Base-by-base conservation (phyloP, 768 basidiomycete species). In the Steccherinum ochraceum region DNA sequence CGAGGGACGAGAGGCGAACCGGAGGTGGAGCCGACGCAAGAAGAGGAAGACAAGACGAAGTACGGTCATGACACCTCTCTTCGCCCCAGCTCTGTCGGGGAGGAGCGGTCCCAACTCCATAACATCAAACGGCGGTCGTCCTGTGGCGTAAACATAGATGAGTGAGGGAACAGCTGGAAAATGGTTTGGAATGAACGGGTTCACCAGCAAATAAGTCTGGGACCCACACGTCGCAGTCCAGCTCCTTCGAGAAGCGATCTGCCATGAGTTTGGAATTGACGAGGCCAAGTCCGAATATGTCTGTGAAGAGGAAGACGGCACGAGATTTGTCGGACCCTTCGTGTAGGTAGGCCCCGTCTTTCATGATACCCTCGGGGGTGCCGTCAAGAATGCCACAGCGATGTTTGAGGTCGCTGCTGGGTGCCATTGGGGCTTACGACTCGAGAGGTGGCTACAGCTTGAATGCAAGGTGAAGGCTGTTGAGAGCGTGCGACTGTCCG, bases 141-240 rank as follows among this genome's bases (percentile, higher is more conserved):
- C 71, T 56, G 54, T 13, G 10, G 25, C 13, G 20, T 19, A 11
- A 39, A 39, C n/a, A n/a, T 11, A 11, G n/a, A 39, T 39, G 35
- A 39, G 11, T 11, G 11, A n/a, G 35, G 35, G 35, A 43, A 35
- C 30, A 7, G 30, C 30, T 7, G 30, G 30, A 16, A 35, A 7
- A 35, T 35, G 30, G 16, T 43, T 43, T 10, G 41, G 10, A 18
- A 12, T 4, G 24, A 23, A 46, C 7, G 51, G 24, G 58, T 67
- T 43, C 48, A 77, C 81, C 83, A 53, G 69, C 61, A 56, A 83
- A 84, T 45, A 80, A 62, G 64, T 85, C 80, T 7, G 82, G 83
- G 16, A 81, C 69, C 76, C 79, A 84, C 16, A 83, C 81, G 56
- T 84, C 83, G 54, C 81, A 79, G 16, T 68, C 64, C 24, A 83